A percentile compares a stretch with the other conserved stretches of the same genome.
Conservation (phyloP, 768 basidiomycete genomes). For the Agaricus blazei region DNA sequence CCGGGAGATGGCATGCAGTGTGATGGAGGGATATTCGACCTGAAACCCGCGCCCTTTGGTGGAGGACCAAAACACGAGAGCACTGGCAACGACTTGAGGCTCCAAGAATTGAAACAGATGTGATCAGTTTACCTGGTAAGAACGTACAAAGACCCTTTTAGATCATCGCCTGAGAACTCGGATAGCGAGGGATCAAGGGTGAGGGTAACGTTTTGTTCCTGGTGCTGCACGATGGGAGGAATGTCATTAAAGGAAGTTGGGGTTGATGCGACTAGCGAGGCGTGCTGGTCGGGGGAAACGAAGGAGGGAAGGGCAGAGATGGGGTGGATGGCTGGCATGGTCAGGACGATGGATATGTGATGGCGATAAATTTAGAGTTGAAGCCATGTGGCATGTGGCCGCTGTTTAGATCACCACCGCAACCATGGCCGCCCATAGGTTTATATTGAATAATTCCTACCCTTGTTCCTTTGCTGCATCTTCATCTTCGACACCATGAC, state of each 20-base stretch:
- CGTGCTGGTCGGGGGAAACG: slow-evolving; percentile 60
- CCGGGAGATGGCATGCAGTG: slow-evolving; percentile 89
- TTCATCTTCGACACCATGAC: slow-evolving; percentile 19
- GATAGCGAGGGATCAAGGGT: slow-evolving; percentile 64
- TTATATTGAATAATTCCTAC: background rate
- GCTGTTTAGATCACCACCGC: background rate
- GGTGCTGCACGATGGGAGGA: slow-evolving; percentile 74
- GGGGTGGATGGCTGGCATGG: slow-evolving; percentile 35
- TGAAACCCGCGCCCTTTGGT: slow-evolving; percentile 69
- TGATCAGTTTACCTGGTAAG: slow-evolving; percentile 65
- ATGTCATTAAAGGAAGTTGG: slow-evolving; percentile 83
- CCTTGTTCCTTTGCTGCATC: too few relatives aligned
- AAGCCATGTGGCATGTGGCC: background rate
- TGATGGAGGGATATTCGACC: slow-evolving; percentile 85
- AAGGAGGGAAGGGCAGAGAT: slow-evolving; percentile 33
- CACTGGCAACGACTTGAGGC: slow-evolving; percentile 27
- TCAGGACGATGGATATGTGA: background rate
- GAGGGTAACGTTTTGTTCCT: slow-evolving; percentile 66
- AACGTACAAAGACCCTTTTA: slow-evolving; percentile 71
- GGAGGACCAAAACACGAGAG: slow-evolving; percentile 67
- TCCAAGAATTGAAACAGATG: background rate
- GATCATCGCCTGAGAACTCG: slow-evolving; percentile 48
- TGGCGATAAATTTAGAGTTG: background rate
- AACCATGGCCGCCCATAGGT: background rate
- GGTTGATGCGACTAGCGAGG: slow-evolving; percentile 64